Evolutionary conservation across 495 filamentous ascomycete genomes (phyloP), one percentile per base, ranked within the genome.

Genomic region (Bryoglossum gracile): DNA sequence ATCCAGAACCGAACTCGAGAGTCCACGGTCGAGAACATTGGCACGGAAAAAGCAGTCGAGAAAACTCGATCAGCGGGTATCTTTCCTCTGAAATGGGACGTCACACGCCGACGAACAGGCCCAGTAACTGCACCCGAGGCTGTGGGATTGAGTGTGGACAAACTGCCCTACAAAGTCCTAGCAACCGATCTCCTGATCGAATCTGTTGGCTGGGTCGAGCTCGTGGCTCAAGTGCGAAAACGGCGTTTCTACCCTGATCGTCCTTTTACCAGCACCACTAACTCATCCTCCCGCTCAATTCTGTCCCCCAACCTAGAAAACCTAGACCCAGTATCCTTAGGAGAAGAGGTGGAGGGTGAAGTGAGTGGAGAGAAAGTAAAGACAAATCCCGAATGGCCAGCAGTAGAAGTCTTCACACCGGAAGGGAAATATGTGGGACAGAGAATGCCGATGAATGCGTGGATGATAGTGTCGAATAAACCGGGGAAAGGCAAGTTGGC

Each of bases 191-290:
- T 99, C 30, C 68, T 99, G 6, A 81, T 99, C 28, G 89, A 95
- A 56, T 87, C 91, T 16, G 81, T 82, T 33, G 92, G 92, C 2
- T 99, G 94, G 91, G 74, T 99, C 6, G 92, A 99, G 62, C 63
- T 99, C 16, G 82, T 78, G 4, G 80, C 82, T 11, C 90, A 97
- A 64, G 75, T 92, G 6, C 79, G 90, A 18, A 75, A 73, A 19
- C 77, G 68, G 54, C 56, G 57, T 65, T 2, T 14, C 13, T 25
- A 46, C 21, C 50, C 75, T 41, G 49, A 17, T 43, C 42, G 38
- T 25, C n/a, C n/a, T n/a, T n/a, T n/a, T n/a, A n/a, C n/a, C n/a
- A n/a, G n/a, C n/a, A n/a, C n/a, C n/a, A n/a, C n/a, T n/a, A n/a
- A n/a, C n/a, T n/a, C n/a, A n/a, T n/a, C n/a, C n/a, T n/a, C n/a